Evolutionary conservation across 352 stramenopile genomes (phyloP).

Genomic region (Globisporangium solare): DNA sequence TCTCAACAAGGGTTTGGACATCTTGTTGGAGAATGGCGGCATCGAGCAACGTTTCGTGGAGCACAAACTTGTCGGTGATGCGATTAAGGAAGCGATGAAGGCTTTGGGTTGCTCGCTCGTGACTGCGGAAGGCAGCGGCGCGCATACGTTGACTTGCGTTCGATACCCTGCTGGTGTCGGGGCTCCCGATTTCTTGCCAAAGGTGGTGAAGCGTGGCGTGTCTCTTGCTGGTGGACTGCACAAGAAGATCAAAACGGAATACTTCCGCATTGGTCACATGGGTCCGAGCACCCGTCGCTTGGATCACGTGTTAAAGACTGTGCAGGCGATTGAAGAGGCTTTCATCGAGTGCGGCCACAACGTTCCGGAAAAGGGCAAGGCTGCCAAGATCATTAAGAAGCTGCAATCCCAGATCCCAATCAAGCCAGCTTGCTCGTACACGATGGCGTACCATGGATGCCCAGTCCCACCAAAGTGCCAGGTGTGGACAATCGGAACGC

Average conservation of each 20-base stretch:
- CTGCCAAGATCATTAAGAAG: constrained; percentile 50
- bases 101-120: constrained; percentile 59
- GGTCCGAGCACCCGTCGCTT: constrained; percentile 66
- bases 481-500: constrained; percentile 53
- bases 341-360: constrained; percentile 68
- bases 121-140: constrained; percentile 37
- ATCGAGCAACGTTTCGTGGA: constrained; percentile 78
- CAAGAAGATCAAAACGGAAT: constrained; percentile 81
- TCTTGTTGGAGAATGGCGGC: constrained; percentile 65
- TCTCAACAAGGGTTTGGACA: constrained; percentile 59
- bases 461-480: constrained; percentile 68
- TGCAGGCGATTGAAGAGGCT: constrained; percentile 65
- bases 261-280: constrained; percentile 86
- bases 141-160: constrained; percentile 73
- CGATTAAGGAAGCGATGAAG: constrained; percentile 65
- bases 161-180: constrained; percentile 64
- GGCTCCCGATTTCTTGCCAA: constrained; percentile 65
- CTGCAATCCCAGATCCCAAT: constrained; percentile 47
- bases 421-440: constrained; percentile 38
- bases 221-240: constrained; percentile 70
- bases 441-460: constrained; percentile 46
- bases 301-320: constrained; percentile 71
- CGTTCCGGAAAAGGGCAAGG: constrained; percentile 51
- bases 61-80: constrained; percentile 50
- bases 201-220: constrained; percentile 63